A percentile compares a stretch with the other conserved stretches of the same genome.
These are phyloP conservation scores for Malassezia slooffiae DNA, from an alignment of 1,284 basidiomycete genomes.

Conservation along the genomic window DNA sequence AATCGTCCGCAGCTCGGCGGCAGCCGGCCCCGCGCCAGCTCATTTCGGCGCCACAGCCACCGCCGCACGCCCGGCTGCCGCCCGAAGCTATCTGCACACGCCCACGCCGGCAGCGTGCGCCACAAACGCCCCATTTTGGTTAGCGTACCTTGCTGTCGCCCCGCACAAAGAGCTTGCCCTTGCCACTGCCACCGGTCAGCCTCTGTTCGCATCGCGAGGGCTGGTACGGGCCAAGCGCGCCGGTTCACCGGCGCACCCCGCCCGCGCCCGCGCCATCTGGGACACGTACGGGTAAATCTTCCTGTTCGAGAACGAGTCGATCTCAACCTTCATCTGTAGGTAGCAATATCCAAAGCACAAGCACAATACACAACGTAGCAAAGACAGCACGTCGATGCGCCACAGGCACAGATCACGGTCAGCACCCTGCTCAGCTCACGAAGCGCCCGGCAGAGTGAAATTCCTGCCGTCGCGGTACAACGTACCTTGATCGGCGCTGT, in stretches of 20 bases:
- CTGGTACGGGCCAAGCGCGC: neutral
- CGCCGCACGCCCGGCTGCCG: no score
- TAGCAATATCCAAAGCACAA: neutral
- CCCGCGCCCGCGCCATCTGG: neutral
- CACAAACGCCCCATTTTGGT: no score
- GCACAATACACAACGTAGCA: neutral
- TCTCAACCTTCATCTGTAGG: slow-evolving; percentile 47
- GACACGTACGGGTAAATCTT: slow-evolving; percentile 46
- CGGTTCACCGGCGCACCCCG: neutral
- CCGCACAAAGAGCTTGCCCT: slow-evolving; percentile 45
- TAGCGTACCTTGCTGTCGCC: slow-evolving; percentile 47
- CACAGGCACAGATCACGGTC: neutral
- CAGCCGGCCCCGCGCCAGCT: no score
- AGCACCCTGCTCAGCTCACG: neutral
- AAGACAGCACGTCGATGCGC: slow-evolving; percentile 5
- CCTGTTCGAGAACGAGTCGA: slow-evolving; percentile 44
- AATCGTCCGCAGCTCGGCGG: no score
- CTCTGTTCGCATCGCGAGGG: neutral
- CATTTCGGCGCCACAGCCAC: no score
- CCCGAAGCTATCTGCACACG: no score
- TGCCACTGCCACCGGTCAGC: slow-evolving; percentile 27
- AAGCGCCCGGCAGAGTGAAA: neutral
- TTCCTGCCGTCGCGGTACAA: neutral
- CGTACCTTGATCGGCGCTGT: slow-evolving; percentile 14
- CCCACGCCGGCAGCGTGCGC: no score